Evolutionary conservation across 164 flowering plant species (phyloP).

Genomic region (Piper longum): DNA sequence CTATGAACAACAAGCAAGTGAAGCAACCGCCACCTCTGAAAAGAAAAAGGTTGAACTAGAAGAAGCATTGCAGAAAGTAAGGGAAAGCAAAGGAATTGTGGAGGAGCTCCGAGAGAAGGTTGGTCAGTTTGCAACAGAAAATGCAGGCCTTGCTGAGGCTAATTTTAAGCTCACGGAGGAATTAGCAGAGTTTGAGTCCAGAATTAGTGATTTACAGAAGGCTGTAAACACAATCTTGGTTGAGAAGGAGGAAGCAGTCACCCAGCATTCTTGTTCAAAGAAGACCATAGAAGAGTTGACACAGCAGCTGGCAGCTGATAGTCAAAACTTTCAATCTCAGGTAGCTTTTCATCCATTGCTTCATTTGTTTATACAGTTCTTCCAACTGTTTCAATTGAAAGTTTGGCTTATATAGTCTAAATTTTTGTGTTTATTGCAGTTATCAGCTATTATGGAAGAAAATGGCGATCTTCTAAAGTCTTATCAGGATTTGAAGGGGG

Average conservation of each 20-base stretch:
- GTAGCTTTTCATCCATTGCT: conserved; percentile 10
- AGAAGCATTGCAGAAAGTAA: conserved; percentile 34
- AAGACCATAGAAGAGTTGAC: conserved; percentile 49
- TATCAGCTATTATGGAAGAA: conserved; percentile 44
- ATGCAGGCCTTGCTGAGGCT: conserved; percentile 43
- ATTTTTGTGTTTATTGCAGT: conserved; percentile 1
- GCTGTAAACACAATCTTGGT: too few species aligned
- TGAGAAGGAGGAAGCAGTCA: too few species aligned
- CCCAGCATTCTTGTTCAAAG: conserved; percentile 38
- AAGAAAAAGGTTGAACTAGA: conserved; percentile 46
- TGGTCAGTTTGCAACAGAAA: conserved; percentile 34
- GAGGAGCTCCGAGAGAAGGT: conserved; percentile 38
- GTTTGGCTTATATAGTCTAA: neutral
- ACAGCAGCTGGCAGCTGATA: conserved; percentile 39
- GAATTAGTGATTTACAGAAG: conserved; percentile 13
- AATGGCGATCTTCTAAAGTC: conserved; percentile 10
- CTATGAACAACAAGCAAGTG: conserved; percentile 33
- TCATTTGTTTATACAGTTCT: too few species aligned
- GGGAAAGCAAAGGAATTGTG: conserved; percentile 31
- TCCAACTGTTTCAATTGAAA: conserved; percentile 28
- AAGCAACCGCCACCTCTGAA: conserved; percentile 31
- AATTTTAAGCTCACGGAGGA: conserved; percentile 59
- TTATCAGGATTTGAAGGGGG: too few species aligned
- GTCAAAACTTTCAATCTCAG: conserved; percentile 49
- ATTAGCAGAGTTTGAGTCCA: conserved; percentile 37